A percentile compares a stretch with the other conserved stretches of the same genome.
Conservation (phyloP, 208 protist genomes). For the Polymyxa betae region DNA sequence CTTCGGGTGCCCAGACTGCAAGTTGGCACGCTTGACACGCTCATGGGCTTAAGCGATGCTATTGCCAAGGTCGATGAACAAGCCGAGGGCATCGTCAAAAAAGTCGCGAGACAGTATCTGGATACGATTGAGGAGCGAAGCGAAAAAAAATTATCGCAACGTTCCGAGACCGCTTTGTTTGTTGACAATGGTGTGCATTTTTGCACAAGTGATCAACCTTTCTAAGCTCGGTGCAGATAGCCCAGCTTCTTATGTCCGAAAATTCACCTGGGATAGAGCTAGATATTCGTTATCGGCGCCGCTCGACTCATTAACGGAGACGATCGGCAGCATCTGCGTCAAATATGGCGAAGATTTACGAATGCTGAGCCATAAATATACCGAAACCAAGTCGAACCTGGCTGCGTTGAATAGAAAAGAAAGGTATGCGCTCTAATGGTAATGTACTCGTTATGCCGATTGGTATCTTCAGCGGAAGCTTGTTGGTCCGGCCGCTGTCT, state of each 20-base stretch:
- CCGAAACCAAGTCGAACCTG: neutral
- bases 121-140: neutral
- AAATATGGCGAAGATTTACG: slow-evolving; percentile 32
- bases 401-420: neutral
- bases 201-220: neutral
- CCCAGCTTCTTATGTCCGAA: neutral
- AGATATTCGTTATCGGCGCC: neutral
- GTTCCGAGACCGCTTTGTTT: neutral
- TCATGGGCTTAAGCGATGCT: slow-evolving; percentile 20
- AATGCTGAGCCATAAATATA: neutral
- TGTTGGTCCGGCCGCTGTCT: neutral
- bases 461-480: neutral
- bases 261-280: neutral
- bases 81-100: slow-evolving; percentile 23
- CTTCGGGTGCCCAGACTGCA: neutral
- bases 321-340: neutral
- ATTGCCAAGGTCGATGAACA: slow-evolving; percentile 25
- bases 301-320: neutral
- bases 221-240: neutral
- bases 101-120: slow-evolving; percentile 4
- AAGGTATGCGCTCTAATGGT: neutral
- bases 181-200: slow-evolving; percentile 26
- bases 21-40: slow-evolving; percentile 16
- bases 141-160: neutral
- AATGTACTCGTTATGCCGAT: neutral